phyloP scores from a whole-genome alignment of 352 stramenopile species.

The Phytophthora fragariae region DNA sequence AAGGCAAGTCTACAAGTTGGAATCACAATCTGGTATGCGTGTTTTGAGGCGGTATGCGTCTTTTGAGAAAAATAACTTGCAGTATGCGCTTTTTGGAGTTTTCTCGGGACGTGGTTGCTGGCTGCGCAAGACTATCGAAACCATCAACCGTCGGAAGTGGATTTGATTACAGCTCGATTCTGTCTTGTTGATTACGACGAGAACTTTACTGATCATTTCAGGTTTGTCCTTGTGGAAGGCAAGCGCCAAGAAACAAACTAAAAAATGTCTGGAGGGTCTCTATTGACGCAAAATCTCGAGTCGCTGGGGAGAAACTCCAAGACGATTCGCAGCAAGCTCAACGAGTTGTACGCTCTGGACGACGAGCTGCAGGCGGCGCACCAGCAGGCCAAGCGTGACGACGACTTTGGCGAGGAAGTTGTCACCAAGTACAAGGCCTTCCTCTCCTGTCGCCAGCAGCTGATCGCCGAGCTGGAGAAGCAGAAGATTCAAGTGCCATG shows the following conservation, averaged over 20 bases:
- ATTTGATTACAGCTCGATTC: no score
- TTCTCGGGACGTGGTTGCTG: background rate
- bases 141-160: background rate
- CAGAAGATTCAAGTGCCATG: constrained; percentile 59
- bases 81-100: no score
- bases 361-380: constrained; percentile 66
- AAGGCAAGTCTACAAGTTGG: no score
- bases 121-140: background rate
- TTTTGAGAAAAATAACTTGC: no score
- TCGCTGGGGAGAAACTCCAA: constrained; percentile 40
- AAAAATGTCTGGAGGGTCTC: constrained; percentile 33
- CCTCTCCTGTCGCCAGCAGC: constrained; percentile 52
- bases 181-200: background rate
- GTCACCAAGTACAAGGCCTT: constrained; percentile 66
- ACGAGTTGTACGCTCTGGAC: constrained; percentile 57
- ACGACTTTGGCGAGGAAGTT: constrained; percentile 72
- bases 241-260: background rate
- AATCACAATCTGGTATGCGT: no score
- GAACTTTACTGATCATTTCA: constrained; percentile 19
- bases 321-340: constrained; percentile 39
- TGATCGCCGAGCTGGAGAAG: constrained; percentile 58
- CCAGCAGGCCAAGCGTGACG: constrained; percentile 60
- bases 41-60: no score
- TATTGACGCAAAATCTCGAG: constrained; percentile 62
- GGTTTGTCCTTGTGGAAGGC: constrained; percentile 3